Base-by-base conservation (phyloP, 2,329 filamentous ascomycete genomes). In the Colletotrichum liriopes region DNA sequence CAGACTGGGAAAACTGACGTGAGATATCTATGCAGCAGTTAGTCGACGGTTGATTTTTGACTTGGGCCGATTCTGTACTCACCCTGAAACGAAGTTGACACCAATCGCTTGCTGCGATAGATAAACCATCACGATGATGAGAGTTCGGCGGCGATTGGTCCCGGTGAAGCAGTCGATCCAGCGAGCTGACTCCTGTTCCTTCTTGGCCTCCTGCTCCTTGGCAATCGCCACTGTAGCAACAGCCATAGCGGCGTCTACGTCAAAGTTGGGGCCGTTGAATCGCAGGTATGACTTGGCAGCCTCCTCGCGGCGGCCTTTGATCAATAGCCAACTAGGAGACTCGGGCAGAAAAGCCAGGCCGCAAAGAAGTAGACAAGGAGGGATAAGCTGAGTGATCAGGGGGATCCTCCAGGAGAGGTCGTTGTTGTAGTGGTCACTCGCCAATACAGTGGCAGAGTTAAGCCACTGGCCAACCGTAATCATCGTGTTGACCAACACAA, bases 1-100 rank as follows among this genome's bases (percentile, higher is more conserved):
- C 37, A 9, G 1, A 37, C 18, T 43, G 47, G 1, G 23, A 32
- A 32, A 29, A 52, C 41, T 32, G 35, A 82, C 85, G 76, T 91
- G 26, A 61, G 29, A 20, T 82, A 14, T 78, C 52, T 80, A 1
- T 72, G 67, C 75, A 92, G 87, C 64, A 89, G 89, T 69, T 90
- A 91, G 85, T 92, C 88, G 90, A 78, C 32, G 5, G 8, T n/a
- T 47, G 2, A 11, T 26, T 73, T 16, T 16, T 51, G 12, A 51
- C 65, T 41, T 75, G 62, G 23, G 26, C 23, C 3, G 12, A 29
- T 26, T 18, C 12, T 29, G 23, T 39, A 37, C 67, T 55, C 14
- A 64, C 75, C 78, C 78, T 43, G 73, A 74, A 60, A 80, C 74
- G 23, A 80, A 79, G 45, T 78, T 78, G 16, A 79, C 77, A 12